Evolutionary conservation across 2,329 filamentous ascomycete species (phyloP).

Genomic region (Fusarium brevicatenulatum): DNA sequence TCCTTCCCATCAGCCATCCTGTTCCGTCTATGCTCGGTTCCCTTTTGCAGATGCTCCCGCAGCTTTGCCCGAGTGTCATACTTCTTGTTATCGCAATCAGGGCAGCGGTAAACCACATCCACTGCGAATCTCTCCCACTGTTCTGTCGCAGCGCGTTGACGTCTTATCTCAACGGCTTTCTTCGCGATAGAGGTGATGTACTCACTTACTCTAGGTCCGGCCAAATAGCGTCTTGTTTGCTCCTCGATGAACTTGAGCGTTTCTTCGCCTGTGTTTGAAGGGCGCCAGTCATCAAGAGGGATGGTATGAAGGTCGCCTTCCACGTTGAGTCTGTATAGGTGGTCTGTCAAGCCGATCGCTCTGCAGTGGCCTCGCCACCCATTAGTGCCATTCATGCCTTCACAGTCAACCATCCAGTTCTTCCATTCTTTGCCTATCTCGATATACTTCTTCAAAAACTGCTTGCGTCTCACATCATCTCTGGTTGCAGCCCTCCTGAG

Average conservation of each 20-base stretch:
- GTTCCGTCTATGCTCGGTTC: accelerated
- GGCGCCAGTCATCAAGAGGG: background rate
- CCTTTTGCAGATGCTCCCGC: background rate
- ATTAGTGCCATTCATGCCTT: no score
- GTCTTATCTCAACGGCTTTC: background rate
- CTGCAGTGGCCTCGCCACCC: background rate
- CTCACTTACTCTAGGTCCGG: accelerated
- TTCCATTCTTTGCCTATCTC: background rate
- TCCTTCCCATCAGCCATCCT: accelerated
- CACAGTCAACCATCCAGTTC: background rate
- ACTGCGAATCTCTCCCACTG: background rate
- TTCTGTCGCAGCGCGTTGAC: background rate
- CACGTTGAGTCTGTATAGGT: background rate
- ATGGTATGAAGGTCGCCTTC: background rate
- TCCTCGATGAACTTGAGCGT: background rate
- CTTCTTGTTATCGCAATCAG: accelerated
- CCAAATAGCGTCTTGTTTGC: background rate
- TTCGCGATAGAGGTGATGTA: accelerated
- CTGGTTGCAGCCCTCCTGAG: no score
- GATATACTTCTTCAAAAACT: background rate
- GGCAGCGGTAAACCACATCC: background rate
- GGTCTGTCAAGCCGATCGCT: background rate
- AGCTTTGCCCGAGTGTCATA: background rate
- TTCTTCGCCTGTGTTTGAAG: background rate
- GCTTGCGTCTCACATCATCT: background rate